Percentiles rank a stretch among this genome's conserved stretches.
phyloP scores from a whole-genome alignment of 805 yeast species.

The Candida coquimbonensis region DNA sequence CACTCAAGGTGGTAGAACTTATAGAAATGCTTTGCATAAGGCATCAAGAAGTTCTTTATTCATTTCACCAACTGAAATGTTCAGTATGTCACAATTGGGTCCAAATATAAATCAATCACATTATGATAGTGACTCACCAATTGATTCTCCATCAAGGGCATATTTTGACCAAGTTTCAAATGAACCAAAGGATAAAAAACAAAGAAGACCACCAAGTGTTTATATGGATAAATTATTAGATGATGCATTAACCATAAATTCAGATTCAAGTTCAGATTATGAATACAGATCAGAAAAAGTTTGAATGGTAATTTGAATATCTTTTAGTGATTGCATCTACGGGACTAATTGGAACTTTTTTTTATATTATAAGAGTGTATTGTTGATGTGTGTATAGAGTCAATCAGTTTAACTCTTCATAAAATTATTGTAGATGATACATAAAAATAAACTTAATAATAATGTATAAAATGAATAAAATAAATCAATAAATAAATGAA shows the following conservation, averaged over 20 bases:
- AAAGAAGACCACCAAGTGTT: slow-evolving; percentile 43
- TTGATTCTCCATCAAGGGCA: slow-evolving; percentile 17
- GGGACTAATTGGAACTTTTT: not conserved
- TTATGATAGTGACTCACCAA: slow-evolving; percentile 13
- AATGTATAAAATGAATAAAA: too few relatives aligned
- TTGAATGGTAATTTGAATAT: not conserved
- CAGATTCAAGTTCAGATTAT: slow-evolving; percentile 1
- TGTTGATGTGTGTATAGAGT: too few relatives aligned
- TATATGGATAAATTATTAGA: slow-evolving; percentile 39
- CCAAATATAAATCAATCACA: slow-evolving; percentile 2
- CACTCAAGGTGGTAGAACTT: slow-evolving; percentile 18
- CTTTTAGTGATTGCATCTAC: too few relatives aligned
- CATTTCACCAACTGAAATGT: slow-evolving; percentile 43
- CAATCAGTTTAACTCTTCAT: not conserved
- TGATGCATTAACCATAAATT: slow-evolving; percentile 13
- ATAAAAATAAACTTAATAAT: too few relatives aligned
- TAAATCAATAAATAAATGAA: too few relatives aligned
- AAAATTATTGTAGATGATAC: not conserved
- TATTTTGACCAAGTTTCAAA: slow-evolving; percentile 6
- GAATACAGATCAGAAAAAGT: slow-evolving; percentile 15
- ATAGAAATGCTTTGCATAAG: slow-evolving; percentile 18
- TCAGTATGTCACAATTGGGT: slow-evolving; percentile 17
- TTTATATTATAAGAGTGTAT: not conserved
- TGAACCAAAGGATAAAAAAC: slow-evolving; percentile 4
- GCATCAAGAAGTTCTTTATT: slow-evolving; percentile 39